Evolutionary conservation across 306 rosid species (phyloP), one percentile per base, ranked within the genome.

Genomic region (Senna siamea): DNA sequence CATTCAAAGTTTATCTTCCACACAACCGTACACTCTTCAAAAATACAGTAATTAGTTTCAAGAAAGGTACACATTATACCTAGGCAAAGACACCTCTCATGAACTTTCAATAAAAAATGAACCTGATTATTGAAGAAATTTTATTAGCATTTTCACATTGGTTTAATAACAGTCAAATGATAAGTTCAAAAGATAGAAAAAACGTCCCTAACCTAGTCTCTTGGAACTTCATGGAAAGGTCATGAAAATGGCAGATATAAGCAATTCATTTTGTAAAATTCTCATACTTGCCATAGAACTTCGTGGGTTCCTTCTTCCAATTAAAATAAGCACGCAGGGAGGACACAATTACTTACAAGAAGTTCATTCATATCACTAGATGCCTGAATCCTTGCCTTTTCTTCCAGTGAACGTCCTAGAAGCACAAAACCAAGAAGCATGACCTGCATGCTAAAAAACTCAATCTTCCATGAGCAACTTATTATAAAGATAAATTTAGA

Each of bases 341-440:
- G 75, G 66, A 66, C 26, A 22, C 65, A 57, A 66, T 57, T 47
- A 86, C 92, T 85, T 83, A 92, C 99, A 69, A 94, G 82, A 61
- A 94, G 95, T 83, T 92, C 99, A 80, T 92, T 94, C 99, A 94
- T 94, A 83, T 94, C 95, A 77, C 99, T 94, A 14, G 97, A 94
- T 40, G 99, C 99, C 70, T 78, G 95, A 79, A 87, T 85, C 85
- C 99, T 92, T 3, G 96, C 97, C 75, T 81, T 89, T 80, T 94
- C 99, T 82, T 94, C 99, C 69, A 94, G 80, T 64, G 99, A 89
- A 66, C 99, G 97, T 79, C 99, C 99, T 57, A 92, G 89, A 72
- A 94, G 99, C 80, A 94, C 99, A 59, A 94, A 89, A 81, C 97
- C 99, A 83, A 94, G 97, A 89, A 94, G 98, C 98, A 94, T 94